Evolutionary conservation across 2,329 filamentous ascomycete species (phyloP).

Genomic region (Colletotrichum melonis): DNA sequence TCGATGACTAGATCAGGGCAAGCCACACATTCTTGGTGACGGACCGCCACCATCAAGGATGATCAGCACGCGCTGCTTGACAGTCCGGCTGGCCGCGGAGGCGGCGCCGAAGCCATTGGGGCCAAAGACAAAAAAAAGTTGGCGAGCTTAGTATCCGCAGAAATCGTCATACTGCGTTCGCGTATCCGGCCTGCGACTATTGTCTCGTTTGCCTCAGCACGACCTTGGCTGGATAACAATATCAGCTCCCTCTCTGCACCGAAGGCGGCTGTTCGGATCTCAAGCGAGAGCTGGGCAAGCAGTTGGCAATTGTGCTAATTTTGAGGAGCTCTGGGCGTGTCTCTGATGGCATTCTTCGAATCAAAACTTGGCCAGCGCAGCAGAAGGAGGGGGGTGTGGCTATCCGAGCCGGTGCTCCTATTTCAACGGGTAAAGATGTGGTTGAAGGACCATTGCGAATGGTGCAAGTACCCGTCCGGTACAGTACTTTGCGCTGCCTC

Average conservation of each 20-base stretch:
- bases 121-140: not conserved
- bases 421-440: conserved; percentile 26
- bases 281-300: conserved; percentile 10
- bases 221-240: not conserved
- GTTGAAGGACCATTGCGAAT: not conserved
- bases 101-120: conserved; percentile 14
- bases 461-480: conserved; percentile 1
- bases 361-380: not conserved
- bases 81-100: conserved; percentile 16
- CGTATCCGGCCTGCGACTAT: conserved; percentile 7
- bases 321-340: conserved; percentile 28
- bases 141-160: not conserved
- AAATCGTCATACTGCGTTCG: conserved; percentile 4
- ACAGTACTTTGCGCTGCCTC: conserved; percentile 5
- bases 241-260: not conserved
- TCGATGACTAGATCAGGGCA: conserved; percentile 16
- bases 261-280: conserved; percentile 11
- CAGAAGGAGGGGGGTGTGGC: conserved; percentile 3
- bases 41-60: conserved; percentile 7
- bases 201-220: conserved; percentile 13
- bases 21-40: conserved; percentile 9
- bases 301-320: not conserved
- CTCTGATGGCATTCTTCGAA: not conserved
- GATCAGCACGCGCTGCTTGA: conserved; percentile 10
- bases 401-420: conserved; percentile 23